phyloP scores from a whole-genome alignment of 148 eudicot genomes.

The Vaccinium vitisidaea region DNA sequence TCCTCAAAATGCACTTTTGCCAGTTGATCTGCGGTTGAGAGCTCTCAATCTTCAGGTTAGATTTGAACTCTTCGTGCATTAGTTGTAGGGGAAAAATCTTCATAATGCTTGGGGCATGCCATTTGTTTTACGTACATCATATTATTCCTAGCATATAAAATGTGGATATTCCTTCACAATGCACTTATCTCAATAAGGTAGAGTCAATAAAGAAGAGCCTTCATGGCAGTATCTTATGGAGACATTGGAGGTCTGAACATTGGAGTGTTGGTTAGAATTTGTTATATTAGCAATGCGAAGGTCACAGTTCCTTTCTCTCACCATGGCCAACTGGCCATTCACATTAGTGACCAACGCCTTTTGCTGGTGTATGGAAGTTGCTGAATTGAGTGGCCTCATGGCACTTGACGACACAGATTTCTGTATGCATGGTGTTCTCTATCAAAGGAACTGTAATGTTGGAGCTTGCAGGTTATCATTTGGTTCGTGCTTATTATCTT shows the following conservation, averaged over 20 bases:
- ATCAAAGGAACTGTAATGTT: not conserved
- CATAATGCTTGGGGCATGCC: not conserved
- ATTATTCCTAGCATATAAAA: too few species aligned
- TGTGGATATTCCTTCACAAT: not conserved
- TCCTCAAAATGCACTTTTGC: slow-evolving; percentile 51
- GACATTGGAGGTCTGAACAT: not conserved
- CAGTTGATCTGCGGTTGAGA: slow-evolving; percentile 40
- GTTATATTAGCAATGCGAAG: not conserved
- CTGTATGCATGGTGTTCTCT: not conserved
- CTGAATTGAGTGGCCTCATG: too few species aligned
- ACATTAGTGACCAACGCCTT: not conserved
- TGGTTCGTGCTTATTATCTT: not conserved
- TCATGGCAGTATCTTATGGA: not conserved
- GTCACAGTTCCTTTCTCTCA: not conserved
- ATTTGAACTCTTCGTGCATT: slow-evolving; percentile 9
- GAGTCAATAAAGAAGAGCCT: not conserved
- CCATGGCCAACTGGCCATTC: not conserved
- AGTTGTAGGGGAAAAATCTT: not conserved
- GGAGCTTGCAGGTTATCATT: not conserved
- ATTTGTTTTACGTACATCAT: too few species aligned
- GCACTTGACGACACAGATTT: too few species aligned
- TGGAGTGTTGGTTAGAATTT: not conserved
- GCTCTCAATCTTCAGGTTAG: slow-evolving; percentile 63
- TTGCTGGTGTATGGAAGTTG: too few species aligned
- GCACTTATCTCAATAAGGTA: not conserved